These are phyloP conservation scores for Globisporangium abappressorium DNA, from an alignment of 352 stramenopile species.

Conservation along the genomic window DNA sequence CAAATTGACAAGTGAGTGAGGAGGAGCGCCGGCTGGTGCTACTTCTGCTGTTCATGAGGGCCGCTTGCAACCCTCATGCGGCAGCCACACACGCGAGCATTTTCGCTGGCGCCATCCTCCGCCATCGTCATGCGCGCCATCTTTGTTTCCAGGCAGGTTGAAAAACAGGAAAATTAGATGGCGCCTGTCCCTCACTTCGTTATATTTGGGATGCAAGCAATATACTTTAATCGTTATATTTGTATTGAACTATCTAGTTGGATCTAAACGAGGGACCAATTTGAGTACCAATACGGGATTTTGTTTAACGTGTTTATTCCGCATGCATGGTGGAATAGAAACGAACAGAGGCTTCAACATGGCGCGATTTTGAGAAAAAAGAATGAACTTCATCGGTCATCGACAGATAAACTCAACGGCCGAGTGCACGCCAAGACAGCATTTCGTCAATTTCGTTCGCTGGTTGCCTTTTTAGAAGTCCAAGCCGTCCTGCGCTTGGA, in stretches of 20 bases:
- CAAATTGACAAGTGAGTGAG: constrained; percentile 10
- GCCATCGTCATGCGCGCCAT: constrained; percentile 1
- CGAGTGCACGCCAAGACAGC: too few species aligned
- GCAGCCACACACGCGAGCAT: background rate
- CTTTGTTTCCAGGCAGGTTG: constrained; percentile 4
- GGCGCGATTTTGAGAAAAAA: background rate
- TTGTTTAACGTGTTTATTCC: constrained; percentile 16
- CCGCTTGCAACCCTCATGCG: background rate
- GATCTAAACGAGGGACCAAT: background rate
- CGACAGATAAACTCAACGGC: too few species aligned
- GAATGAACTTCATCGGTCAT: background rate
- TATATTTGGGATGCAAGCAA: background rate
- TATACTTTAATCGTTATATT: background rate
- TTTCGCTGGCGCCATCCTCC: background rate
- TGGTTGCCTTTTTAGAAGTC: background rate
- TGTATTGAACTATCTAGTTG: background rate
- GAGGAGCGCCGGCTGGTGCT: background rate
- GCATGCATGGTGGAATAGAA: constrained; percentile 4
- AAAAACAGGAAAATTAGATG: background rate
- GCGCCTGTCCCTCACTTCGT: background rate
- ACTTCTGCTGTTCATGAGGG: background rate
- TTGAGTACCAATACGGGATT: background rate
- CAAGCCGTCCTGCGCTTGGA: background rate
- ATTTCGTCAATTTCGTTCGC: background rate
- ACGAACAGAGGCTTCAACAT: background rate